Evolutionary conservation across 2,329 filamentous ascomycete genomes (phyloP).

Genomic region (Penicillium corylophilum): DNA sequence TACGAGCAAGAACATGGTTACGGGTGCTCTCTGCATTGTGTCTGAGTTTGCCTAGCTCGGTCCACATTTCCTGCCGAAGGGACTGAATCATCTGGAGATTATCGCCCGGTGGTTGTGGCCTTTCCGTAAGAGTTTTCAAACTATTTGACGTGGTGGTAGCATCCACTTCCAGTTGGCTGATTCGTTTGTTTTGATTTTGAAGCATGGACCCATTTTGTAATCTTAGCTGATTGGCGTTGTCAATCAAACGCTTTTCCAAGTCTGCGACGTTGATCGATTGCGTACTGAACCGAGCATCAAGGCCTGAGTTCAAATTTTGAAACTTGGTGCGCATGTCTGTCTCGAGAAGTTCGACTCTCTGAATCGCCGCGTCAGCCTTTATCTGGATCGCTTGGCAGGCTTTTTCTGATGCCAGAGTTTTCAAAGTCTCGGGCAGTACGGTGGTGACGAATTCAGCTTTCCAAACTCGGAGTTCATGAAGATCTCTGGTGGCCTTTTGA

Average conservation of each 20-base stretch:
- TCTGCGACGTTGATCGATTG: not conserved
- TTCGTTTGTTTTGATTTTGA: not conserved
- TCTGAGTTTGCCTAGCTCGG: no score
- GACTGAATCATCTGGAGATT: not conserved
- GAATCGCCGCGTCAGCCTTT: not conserved
- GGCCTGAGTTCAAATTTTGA: not conserved
- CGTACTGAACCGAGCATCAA: not conserved
- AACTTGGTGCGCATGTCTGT: not conserved
- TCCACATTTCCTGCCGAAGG: no score
- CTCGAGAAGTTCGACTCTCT: not conserved
- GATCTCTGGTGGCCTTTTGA: no score
- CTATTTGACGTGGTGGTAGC: not conserved
- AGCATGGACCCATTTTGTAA: not conserved
- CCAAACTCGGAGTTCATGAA: no score
- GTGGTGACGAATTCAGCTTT: no score
- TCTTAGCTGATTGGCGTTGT: not conserved
- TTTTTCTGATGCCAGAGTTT: not conserved
- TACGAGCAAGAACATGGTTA: not conserved
- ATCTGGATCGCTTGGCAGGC: not conserved
- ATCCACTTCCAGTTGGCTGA: not conserved
- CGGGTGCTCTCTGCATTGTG: no score
- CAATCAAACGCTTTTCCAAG: not conserved
- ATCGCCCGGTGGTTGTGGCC: not conserved
- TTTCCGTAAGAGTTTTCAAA: not conserved
- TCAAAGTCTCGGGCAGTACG: not conserved